Evolutionary conservation across 257 asterid genomes (phyloP).

Genomic region (Solanum virginianum): DNA sequence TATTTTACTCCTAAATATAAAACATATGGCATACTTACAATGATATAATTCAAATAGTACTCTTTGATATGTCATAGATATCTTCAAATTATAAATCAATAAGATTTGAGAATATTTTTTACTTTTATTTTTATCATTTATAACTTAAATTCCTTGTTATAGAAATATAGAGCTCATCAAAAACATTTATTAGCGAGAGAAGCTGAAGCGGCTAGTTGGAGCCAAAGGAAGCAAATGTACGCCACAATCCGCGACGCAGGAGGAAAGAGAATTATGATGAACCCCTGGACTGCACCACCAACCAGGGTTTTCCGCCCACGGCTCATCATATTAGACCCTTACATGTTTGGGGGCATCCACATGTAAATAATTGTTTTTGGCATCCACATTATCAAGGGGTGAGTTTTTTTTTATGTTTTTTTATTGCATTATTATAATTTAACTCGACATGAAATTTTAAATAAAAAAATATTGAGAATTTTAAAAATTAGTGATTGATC

Average conservation of each 20-base stretch:
- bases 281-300: conserved; percentile 54
- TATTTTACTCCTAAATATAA: no score
- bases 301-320: conserved; percentile 42
- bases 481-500: not conserved
- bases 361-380: conserved; percentile 46
- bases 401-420: not conserved
- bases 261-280: conserved; percentile 33
- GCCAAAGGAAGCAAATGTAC: conserved; percentile 41
- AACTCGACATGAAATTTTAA: not conserved
- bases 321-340: conserved; percentile 54
- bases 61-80: no score
- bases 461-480: not conserved
- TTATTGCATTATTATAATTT: not conserved
- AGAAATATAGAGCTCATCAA: conserved; percentile 82
- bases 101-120: not conserved
- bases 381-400: conserved; percentile 50
- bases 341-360: conserved; percentile 96
- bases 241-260: not conserved
- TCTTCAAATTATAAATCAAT: no score
- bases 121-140: no score
- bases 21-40: not conserved
- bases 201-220: conserved; percentile 72
- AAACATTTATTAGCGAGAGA: conserved; percentile 66
- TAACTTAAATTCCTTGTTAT: not conserved
- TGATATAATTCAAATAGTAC: no score